A percentile compares a stretch with the other conserved stretches of the same genome.
phyloP scores from a whole-genome alignment of 106 monocot species.

The Cymbidium sinense region DNA sequence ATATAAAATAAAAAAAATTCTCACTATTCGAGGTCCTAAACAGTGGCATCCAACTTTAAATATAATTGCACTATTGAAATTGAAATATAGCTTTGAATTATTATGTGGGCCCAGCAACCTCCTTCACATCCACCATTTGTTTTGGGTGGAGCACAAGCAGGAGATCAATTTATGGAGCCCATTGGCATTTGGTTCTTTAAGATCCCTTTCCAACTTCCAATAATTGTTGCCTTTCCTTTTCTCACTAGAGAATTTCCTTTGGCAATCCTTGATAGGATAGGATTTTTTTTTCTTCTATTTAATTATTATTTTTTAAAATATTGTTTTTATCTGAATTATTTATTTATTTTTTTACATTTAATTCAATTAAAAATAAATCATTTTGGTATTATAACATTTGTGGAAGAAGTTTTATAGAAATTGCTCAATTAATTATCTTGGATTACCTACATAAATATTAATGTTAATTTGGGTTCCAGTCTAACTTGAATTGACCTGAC shows the following conservation, averaged over 20 bases:
- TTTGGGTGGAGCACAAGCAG: not conserved
- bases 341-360: too few species aligned
- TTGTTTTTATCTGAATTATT: too few species aligned
- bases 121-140: not conserved
- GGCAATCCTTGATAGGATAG: not conserved
- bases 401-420: too few species aligned
- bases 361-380: too few species aligned
- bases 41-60: not conserved
- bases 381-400: too few species aligned
- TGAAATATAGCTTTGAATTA: not conserved
- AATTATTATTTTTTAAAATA: too few species aligned
- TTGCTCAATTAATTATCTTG: too few species aligned
- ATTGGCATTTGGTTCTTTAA: constrained; percentile 2
- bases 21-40: not conserved
- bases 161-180: not conserved
- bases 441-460: too few species aligned
- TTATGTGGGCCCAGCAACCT: not conserved
- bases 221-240: not conserved
- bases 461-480: too few species aligned
- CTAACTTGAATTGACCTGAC: too few species aligned
- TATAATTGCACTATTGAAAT: not conserved
- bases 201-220: not conserved
- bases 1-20: not conserved
- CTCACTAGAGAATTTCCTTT: not conserved
- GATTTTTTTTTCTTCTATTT: not conserved